These are phyloP conservation scores for Elsinoe arachidis DNA, from an alignment of 2,329 filamentous ascomycete genomes.

Conservation along the genomic window DNA sequence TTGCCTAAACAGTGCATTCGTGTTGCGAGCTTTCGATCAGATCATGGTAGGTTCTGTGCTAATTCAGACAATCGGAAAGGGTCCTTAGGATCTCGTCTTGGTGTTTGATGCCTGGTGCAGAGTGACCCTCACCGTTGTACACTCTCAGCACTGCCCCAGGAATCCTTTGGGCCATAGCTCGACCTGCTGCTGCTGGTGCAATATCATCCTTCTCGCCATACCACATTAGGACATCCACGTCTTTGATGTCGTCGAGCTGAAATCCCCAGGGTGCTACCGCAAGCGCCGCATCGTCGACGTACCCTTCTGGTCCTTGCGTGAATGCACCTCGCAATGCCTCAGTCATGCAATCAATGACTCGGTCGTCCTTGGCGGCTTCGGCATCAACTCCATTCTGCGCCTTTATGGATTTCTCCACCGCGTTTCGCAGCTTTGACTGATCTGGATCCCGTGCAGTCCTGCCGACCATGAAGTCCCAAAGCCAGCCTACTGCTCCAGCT, in stretches of 20 bases:
- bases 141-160: neutral
- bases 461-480: neutral
- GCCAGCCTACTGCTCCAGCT: neutral
- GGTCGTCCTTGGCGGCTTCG: too few species aligned
- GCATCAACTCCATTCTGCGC: neutral
- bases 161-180: neutral
- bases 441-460: neutral
- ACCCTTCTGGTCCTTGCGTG: neutral
- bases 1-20: too few species aligned
- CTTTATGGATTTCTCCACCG: neutral
- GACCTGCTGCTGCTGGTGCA: neutral
- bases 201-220: neutral
- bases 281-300: neutral
- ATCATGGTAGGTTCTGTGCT: too few species aligned
- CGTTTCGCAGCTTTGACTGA: neutral
- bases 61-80: too few species aligned
- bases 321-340: neutral
- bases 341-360: neutral
- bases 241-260: constrained; percentile 69
- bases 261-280: neutral
- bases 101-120: neutral
- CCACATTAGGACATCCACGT: constrained; percentile 86
- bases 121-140: neutral
- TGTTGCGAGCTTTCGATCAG: too few species aligned
- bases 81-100: neutral